Base-by-base conservation (phyloP, 75 land plant species). In the Sequoia sempervirens region DNA sequence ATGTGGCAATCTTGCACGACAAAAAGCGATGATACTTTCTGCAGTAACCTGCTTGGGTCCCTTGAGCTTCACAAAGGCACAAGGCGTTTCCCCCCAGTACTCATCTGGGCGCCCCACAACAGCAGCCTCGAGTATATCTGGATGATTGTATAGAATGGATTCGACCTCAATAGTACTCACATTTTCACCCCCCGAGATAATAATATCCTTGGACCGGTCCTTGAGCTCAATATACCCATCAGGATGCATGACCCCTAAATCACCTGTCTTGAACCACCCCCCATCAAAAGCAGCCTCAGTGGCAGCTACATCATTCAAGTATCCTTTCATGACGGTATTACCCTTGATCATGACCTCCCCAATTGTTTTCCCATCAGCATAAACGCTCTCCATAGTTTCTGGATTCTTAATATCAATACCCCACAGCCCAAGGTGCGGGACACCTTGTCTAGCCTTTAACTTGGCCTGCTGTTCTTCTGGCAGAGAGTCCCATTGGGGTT, bases 261-360 rank as follows among this genome's bases (percentile, higher is more conserved):
- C 93, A 4, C 93, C 92, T 10, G 92, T 84, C 52, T 86, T 85
- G 79, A 87, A 87, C 93, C 93, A 92, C 0, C 92, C 93, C 0
- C 90, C 93, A 30, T 83, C 53, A 30, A 92, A 83, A 12, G 93
- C 92, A 11, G 75, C 85, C 61, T 72, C 47, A 3, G 93, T 92
- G 2, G 88, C 84, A 40, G 87, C 79, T 36, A 75, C 43, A 81
- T 90, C 90, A 34, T 87, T 85, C 47, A 84, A 84, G 88, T 92
- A 92, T 3, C 93, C 93, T 66, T 85, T 86, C 93, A 92, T 92
- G 53, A 92, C 82, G 1, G 92, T 89, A 72, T 82, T 89, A 9
- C 93, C 93, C 36, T 85, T 81, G 4, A 90, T 75, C 93, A 92
- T 90, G 41, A 92, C 89, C 85, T 92, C 93, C 20, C 93, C 93